Evolutionary conservation across 2,329 filamentous ascomycete species (phyloP).

Genomic region (Cordyceps cateniannulata): DNA sequence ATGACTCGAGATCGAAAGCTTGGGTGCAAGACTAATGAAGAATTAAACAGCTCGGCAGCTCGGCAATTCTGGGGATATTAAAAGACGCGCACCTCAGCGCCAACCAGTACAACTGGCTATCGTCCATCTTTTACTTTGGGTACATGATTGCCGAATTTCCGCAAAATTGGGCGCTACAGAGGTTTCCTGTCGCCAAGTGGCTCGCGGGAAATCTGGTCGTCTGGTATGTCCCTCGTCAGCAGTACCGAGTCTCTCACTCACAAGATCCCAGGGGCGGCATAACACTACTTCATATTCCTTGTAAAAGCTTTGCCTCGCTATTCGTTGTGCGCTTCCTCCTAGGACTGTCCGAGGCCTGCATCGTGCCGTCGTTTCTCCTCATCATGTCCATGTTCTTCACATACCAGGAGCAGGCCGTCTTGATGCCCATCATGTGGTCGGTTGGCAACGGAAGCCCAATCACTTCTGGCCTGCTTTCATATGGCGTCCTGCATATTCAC

Average conservation of each 20-base stretch:
- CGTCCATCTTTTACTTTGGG: slow-evolving; percentile 46
- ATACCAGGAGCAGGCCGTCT: slow-evolving; percentile 27
- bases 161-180: slow-evolving; percentile 36
- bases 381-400: slow-evolving; percentile 30
- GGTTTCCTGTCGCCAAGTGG: slow-evolving; percentile 39
- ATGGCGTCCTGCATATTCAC: slow-evolving; percentile 26
- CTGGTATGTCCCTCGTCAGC: slow-evolving; percentile 13
- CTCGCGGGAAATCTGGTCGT: slow-evolving; percentile 22
- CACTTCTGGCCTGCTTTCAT: slow-evolving; percentile 25
- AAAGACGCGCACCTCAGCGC: slow-evolving; percentile 14
- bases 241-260: neutral
- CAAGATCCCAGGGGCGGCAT: slow-evolving; percentile 21
- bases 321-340: slow-evolving; percentile 25
- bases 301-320: slow-evolving; percentile 20
- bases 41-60: slow-evolving; percentile 12
- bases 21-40: neutral
- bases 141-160: slow-evolving; percentile 39
- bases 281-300: slow-evolving; percentile 24
- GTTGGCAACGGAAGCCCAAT: slow-evolving; percentile 28
- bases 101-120: slow-evolving; percentile 16
- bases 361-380: slow-evolving; percentile 19
- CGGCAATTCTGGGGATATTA: slow-evolving; percentile 15
- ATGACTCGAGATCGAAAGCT: slow-evolving; percentile 12
- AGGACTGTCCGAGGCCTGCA: slow-evolving; percentile 22
- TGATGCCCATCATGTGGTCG: slow-evolving; percentile 34